phyloP scores from a whole-genome alignment of 352 stramenopile genomes.

The Phytopythium kandeliae region DNA sequence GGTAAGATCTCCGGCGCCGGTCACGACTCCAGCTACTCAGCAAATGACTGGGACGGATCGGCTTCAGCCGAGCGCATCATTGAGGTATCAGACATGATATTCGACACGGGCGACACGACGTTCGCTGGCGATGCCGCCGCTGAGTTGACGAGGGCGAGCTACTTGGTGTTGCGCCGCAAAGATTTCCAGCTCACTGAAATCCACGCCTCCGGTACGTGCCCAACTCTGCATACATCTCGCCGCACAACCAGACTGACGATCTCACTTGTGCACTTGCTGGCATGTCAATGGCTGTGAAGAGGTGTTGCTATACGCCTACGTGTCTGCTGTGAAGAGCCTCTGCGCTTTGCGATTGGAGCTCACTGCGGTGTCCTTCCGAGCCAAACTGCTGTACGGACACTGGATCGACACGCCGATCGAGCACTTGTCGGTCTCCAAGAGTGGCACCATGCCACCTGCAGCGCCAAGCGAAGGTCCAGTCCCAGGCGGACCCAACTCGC shows the following conservation, averaged over 20 bases:
- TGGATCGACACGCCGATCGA: constrained; percentile 59
- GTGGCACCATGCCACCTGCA: not conserved
- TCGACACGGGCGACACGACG: constrained; percentile 24
- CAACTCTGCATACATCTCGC: not conserved
- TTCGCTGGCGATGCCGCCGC: constrained; percentile 12
- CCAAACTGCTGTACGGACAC: constrained; percentile 43
- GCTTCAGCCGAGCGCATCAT: constrained; percentile 28
- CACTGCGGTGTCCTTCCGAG: constrained; percentile 39
- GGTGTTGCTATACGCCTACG: constrained; percentile 53
- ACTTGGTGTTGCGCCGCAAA: constrained; percentile 30
- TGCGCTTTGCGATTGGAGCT: constrained; percentile 52
- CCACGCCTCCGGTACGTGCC: constrained; percentile 21
- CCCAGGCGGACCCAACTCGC: constrained; percentile 17
- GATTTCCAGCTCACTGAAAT: constrained; percentile 39
- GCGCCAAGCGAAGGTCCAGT: constrained; percentile 1
- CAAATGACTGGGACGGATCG: constrained; percentile 10
- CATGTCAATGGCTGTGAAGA: constrained; percentile 15
- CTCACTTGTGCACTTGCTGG: not conserved
- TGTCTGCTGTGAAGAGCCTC: constrained; percentile 46
- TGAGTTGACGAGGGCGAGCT: constrained; percentile 13
- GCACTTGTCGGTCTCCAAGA: constrained; percentile 17
- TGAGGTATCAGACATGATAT: constrained; percentile 33
- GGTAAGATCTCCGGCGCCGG: constrained; percentile 75
- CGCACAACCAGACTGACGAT: no score
- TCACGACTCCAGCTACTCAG: constrained; percentile 34